These are phyloP conservation scores for Eucalyptus erythrocorys DNA, from an alignment of 345 rosid species.

Conservation along the genomic window DNA sequence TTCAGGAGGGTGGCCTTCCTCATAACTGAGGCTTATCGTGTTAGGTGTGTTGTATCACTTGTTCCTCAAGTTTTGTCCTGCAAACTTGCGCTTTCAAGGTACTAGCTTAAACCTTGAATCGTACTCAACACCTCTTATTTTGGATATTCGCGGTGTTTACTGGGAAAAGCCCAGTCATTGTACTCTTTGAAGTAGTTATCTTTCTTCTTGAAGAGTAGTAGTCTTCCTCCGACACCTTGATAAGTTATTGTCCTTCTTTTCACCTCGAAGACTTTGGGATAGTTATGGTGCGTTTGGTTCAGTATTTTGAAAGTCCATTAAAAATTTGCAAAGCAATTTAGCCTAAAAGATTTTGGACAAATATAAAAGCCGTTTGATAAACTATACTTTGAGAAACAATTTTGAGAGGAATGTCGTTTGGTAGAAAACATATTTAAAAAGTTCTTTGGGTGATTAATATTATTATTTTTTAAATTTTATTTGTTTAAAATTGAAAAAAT, in stretches of 20 bases:
- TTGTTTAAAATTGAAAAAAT: too few species aligned
- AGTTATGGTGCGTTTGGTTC: too few species aligned
- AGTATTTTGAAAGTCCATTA: too few species aligned
- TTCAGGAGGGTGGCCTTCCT: not conserved
- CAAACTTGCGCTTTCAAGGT: not conserved
- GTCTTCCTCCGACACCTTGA: not conserved
- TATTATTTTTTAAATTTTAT: too few species aligned
- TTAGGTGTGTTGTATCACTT: not conserved
- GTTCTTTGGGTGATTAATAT: too few species aligned
- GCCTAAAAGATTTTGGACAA: too few species aligned
- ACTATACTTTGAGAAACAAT: too few species aligned
- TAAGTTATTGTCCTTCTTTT: not conserved
- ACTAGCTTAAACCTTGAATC: not conserved
- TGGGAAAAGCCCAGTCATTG: not conserved
- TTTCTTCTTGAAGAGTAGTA: not conserved
- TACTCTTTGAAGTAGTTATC: not conserved
- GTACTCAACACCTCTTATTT: not conserved
- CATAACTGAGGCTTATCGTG: not conserved
- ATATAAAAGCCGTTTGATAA: too few species aligned
- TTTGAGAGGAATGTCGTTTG: too few species aligned
- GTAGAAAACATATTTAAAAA: too few species aligned
- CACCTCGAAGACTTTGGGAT: not conserved
- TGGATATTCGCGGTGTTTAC: not conserved
- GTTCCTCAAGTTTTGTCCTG: not conserved
- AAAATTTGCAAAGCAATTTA: too few species aligned